These are phyloP conservation scores for Cryptococcus wingfieldii DNA, from an alignment of 1,284 basidiomycete species.

Conservation along the genomic window DNA sequence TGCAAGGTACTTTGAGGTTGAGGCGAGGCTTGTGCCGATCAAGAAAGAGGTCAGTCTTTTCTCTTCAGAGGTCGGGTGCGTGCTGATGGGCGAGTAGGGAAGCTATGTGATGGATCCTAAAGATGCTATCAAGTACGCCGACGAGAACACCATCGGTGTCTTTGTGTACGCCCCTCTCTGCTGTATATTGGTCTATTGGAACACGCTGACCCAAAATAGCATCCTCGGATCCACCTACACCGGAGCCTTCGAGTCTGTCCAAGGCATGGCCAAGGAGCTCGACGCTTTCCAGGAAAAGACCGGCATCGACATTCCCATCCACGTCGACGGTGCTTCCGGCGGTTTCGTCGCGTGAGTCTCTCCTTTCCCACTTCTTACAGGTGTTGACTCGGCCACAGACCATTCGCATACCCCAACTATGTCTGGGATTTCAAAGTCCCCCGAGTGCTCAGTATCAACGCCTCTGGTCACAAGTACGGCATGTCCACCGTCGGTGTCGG, in stretches of 20 bases:
- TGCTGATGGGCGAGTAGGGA: constrained; percentile 47
- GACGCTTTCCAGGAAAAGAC: constrained; percentile 82
- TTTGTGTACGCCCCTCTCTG: constrained; percentile 25
- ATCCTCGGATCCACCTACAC: constrained; percentile 69
- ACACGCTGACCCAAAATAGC: not conserved
- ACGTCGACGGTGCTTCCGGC: constrained; percentile 61
- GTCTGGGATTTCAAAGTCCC: constrained; percentile 82
- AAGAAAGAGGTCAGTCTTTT: constrained; percentile 63
- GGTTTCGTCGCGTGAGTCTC: constrained; percentile 64
- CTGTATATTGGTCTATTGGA: not conserved
- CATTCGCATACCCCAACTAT: constrained; percentile 60
- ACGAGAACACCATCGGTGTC: constrained; percentile 67
- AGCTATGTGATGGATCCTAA: constrained; percentile 79
- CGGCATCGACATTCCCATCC: constrained; percentile 75
- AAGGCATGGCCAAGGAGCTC: constrained; percentile 76
- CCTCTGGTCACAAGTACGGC: constrained; percentile 86
- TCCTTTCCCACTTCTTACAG: no score
- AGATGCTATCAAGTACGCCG: constrained; percentile 78
- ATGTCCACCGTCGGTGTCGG: constrained; percentile 75
- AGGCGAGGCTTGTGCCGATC: constrained; percentile 67
- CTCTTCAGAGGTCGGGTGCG: not conserved
- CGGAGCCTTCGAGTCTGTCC: constrained; percentile 86
- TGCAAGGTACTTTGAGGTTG: constrained; percentile 53
- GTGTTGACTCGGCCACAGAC: constrained; percentile 11
- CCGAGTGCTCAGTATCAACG: constrained; percentile 58